Evolutionary conservation across 2,329 filamentous ascomycete genomes (phyloP).

Genomic region (Dactylonectria estremocensis): DNA sequence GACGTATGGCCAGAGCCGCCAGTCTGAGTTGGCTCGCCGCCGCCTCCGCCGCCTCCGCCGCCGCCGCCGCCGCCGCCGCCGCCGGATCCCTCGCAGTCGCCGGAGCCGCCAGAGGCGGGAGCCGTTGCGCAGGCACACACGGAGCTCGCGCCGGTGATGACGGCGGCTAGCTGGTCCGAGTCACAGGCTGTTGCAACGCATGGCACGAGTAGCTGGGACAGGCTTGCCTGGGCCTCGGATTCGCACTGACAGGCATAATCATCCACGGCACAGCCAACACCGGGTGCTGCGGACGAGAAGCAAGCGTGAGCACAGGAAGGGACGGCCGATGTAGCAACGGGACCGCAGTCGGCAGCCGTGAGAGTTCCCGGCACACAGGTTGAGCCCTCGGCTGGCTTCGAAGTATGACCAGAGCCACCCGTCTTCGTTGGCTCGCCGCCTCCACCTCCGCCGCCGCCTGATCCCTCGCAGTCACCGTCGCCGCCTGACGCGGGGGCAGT

Average conservation of each 20-base stretch:
- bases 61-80: slow-evolving; percentile 13
- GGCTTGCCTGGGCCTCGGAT: slow-evolving; percentile 38
- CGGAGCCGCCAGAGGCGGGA: slow-evolving; percentile 3
- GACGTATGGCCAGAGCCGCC: too few relatives aligned
- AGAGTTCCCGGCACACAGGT: slow-evolving; percentile 29
- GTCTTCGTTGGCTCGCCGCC: slow-evolving; percentile 1
- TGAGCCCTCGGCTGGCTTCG: not conserved
- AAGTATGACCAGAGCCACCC: not conserved
- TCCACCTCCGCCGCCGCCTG: slow-evolving; percentile 13
- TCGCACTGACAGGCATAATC: slow-evolving; percentile 51
- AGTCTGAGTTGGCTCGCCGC: too few relatives aligned
- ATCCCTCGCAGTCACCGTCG: slow-evolving; percentile 4
- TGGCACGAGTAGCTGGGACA: slow-evolving; percentile 47
- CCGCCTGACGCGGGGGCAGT: slow-evolving; percentile 20
- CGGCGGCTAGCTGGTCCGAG: slow-evolving; percentile 41
- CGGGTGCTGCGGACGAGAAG: slow-evolving; percentile 47
- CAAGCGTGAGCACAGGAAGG: slow-evolving; percentile 49
- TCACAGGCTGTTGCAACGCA: slow-evolving; percentile 50
- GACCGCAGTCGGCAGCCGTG: slow-evolving; percentile 40
- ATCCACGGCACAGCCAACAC: slow-evolving; percentile 44
- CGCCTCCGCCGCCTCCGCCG: slow-evolving; percentile 15
- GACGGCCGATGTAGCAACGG: slow-evolving; percentile 48
- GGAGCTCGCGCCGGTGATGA: slow-evolving; percentile 47
- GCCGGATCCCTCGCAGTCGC: slow-evolving; percentile 4
- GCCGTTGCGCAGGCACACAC: slow-evolving; percentile 42